These are phyloP conservation scores for Discostella stelligeroides DNA, from an alignment of 108 stramenopile genomes.

Conservation along the genomic window DNA sequence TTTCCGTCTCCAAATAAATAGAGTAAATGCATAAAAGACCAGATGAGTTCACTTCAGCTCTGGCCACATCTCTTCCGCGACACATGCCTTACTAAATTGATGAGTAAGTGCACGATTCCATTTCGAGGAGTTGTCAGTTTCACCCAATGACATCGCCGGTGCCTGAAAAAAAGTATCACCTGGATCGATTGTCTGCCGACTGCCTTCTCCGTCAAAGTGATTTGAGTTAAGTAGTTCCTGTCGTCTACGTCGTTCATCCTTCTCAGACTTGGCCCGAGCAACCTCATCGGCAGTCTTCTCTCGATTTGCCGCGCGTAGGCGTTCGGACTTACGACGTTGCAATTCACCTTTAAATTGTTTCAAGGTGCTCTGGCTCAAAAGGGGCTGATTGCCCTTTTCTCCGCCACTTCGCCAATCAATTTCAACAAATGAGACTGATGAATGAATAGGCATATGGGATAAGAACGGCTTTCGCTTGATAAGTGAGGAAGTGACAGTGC, in stretches of 20 bases:
- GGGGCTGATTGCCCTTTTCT: slow-evolving; percentile 35
- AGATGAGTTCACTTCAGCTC: slow-evolving; percentile 14
- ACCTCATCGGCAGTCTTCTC: slow-evolving; percentile 62
- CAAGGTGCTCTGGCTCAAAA: slow-evolving; percentile 60
- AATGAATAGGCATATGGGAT: slow-evolving; percentile 70
- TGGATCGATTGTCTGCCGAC: slow-evolving; percentile 61
- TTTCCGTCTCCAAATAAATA: no score
- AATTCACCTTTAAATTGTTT: slow-evolving; percentile 64
- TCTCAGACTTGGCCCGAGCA: slow-evolving; percentile 43
- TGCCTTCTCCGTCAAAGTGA: slow-evolving; percentile 11
- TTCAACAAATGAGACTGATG: slow-evolving; percentile 71
- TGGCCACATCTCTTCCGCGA: slow-evolving; percentile 31
- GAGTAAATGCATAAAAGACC: no score
- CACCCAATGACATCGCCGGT: slow-evolving; percentile 10
- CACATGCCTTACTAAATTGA: slow-evolving; percentile 36
- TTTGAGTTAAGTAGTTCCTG: slow-evolving; percentile 50
- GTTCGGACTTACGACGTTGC: slow-evolving; percentile 60
- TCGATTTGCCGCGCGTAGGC: slow-evolving; percentile 49
- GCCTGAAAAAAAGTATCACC: slow-evolving; percentile 69
- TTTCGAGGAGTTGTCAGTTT: slow-evolving; percentile 2
- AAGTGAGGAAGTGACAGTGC: slow-evolving; percentile 59
- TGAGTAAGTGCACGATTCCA: slow-evolving; percentile 7
- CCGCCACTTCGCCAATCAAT: slow-evolving; percentile 54
- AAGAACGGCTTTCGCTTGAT: slow-evolving; percentile 74
- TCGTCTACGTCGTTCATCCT: slow-evolving; percentile 37